Conservation (phyloP, 208 protist genomes). For the Leishmania mexicana region DNA sequence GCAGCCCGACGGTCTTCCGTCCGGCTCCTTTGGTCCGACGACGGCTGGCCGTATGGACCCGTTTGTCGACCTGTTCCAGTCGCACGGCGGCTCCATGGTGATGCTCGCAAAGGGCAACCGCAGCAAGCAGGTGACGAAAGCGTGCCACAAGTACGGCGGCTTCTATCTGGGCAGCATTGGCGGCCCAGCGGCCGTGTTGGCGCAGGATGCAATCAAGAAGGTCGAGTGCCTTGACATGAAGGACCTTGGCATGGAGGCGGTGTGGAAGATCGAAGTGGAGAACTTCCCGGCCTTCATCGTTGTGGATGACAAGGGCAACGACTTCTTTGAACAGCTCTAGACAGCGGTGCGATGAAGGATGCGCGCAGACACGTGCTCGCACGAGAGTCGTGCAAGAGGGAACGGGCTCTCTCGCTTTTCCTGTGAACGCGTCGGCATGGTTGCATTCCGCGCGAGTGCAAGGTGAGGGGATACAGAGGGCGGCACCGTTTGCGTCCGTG, state of each 20-base stretch:
- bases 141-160: constrained; percentile 96
- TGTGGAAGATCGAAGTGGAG: constrained; percentile 96
- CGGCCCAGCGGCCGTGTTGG: constrained; percentile 96
- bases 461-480: neutral
- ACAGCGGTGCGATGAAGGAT: neutral
- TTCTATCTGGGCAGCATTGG: constrained; percentile 98
- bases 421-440: neutral
- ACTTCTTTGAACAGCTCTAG: constrained; percentile 93
- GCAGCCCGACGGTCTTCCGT: constrained; percentile 93
- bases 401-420: neutral
- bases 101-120: constrained; percentile 98
- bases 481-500: neutral
- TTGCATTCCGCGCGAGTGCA: neutral
- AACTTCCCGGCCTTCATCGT: constrained; percentile 98
- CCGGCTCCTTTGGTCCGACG: constrained; percentile 97
- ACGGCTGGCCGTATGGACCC: constrained; percentile 97
- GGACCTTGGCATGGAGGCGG: constrained; percentile 93
- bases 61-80: constrained; percentile 96
- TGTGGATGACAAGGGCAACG: constrained; percentile 98
- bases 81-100: constrained; percentile 89
- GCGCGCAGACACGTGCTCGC: neutral
- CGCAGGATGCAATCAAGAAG: constrained; percentile 92
- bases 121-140: constrained; percentile 87
- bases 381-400: neutral
- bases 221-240: constrained; percentile 93